Percentiles rank a stretch among this genome's conserved stretches.
Conservation (phyloP, 768 basidiomycete species). For the Trametopsis cervina region DNA sequence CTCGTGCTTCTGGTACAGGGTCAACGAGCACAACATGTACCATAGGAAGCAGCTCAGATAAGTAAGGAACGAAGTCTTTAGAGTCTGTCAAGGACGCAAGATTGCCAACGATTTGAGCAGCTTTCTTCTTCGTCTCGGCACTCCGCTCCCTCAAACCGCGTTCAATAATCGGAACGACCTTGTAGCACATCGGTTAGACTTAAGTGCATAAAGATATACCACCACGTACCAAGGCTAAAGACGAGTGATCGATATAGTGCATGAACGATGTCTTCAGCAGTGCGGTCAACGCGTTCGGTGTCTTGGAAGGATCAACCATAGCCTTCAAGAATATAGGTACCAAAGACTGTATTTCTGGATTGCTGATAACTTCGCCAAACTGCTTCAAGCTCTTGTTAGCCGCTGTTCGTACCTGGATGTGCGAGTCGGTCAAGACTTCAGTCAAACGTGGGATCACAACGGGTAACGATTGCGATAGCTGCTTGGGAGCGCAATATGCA, state of each 20-base stretch:
- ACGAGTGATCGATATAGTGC: slow-evolving; percentile 97
- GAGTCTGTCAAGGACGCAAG: slow-evolving; percentile 84
- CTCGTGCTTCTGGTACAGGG: slow-evolving; percentile 95
- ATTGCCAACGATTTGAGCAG: slow-evolving; percentile 97
- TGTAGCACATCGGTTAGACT: slow-evolving; percentile 28
- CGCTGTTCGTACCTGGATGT: slow-evolving; percentile 87
- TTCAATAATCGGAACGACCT: slow-evolving; percentile 92
- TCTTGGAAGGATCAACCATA: slow-evolving; percentile 91
- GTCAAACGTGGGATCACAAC: slow-evolving; percentile 96
- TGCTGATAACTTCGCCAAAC: slow-evolving; percentile 97
- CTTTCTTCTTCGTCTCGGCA: slow-evolving; percentile 92
- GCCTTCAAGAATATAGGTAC: slow-evolving; percentile 90
- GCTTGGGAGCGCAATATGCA: slow-evolving; percentile 96
- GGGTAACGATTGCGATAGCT: slow-evolving; percentile 90
- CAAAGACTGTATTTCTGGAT: slow-evolving; percentile 91
- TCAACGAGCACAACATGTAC: slow-evolving; percentile 92
- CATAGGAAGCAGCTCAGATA: slow-evolving; percentile 81
- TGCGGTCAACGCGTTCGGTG: slow-evolving; percentile 73
- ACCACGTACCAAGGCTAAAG: slow-evolving; percentile 73
- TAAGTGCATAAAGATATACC: neutral
- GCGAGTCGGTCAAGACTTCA: slow-evolving; percentile 92
- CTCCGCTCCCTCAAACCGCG: slow-evolving; percentile 87
- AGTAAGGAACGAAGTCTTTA: slow-evolving; percentile 91
- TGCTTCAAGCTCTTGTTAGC: slow-evolving; percentile 96
- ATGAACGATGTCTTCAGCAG: slow-evolving; percentile 93